Evolutionary conservation across 805 yeast species (phyloP), one percentile per base, ranked within the genome.

Genomic region (Candida methanosorbosa): DNA sequence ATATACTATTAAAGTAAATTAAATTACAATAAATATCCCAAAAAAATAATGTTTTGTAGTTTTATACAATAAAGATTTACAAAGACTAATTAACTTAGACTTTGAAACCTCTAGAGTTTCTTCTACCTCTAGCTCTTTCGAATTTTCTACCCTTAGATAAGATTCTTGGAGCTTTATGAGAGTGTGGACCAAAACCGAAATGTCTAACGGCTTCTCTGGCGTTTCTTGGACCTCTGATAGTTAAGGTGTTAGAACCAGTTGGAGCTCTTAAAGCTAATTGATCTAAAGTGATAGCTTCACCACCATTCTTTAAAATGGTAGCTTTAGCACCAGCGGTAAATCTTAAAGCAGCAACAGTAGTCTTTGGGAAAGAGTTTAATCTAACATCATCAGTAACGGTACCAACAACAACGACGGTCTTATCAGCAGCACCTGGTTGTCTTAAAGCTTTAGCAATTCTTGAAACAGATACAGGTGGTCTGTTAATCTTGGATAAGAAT

Each of bases 101-200:
- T 84, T 92, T 92, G 98, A 92, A 92, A 78, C 95, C 99, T 81
- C 94, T 87, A 56, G 97, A 88, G 70, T 77, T 81, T 78, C 99
- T 81, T 73, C 82, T 94, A 81, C 99, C 99, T 85, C 99, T 92
- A 63, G 97, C 99, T 75, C 92, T 87, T 81, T 92, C 98, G 81
- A 92, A 92, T 78, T 92, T 92, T 82, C 97, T 92, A 70, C 99
- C 99, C 70, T 76, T 87, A 48, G 97, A 90, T 63, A 71, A 61
- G 70, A 92, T 81, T 78, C 94, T 87, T 74, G 99, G 99, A 63
- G 97, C 97, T 86, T 92, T 92, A 75, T 78, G 73, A 81, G 86
- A 86, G 94, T 92, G 98, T 64, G 99, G 99, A 76, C 99, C 99
- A 70, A 90, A 66, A 70, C 99, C 99, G 67, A 92, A 92, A 83